Percentiles rank a stretch among this genome's conserved stretches.
Conservation (phyloP, 108 stramenopile genomes). For the Schizochytrium sp. region DNA sequence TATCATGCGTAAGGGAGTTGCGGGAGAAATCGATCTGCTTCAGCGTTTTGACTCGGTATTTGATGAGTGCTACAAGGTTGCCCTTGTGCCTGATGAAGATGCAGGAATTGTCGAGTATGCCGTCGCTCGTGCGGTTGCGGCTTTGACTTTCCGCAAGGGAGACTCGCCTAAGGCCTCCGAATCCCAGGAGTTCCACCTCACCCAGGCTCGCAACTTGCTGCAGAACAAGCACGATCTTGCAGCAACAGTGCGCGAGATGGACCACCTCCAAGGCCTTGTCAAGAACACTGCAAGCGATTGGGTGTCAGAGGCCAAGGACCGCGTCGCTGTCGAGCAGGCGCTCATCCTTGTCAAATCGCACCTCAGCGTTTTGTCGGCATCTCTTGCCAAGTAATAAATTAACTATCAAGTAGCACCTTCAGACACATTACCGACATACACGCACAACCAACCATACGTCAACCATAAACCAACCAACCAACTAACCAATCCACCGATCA, state of each 20-base stretch:
- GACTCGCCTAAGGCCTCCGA: slow-evolving; percentile 1
- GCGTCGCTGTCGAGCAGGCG: slow-evolving; percentile 53
- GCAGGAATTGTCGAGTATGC: slow-evolving; percentile 58
- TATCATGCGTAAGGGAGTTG: background rate
- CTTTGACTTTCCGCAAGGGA: slow-evolving; percentile 15
- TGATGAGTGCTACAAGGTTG: slow-evolving; percentile 50
- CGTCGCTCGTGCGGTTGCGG: slow-evolving; percentile 29
- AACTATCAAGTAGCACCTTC: too few species aligned
- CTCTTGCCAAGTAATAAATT: background rate
- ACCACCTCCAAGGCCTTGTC: slow-evolving; percentile 46
- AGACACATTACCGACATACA: too few species aligned
- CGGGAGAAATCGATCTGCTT: slow-evolving; percentile 28
- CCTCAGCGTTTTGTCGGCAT: slow-evolving; percentile 13
- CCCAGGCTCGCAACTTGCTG: slow-evolving; percentile 26
- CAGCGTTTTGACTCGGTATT: slow-evolving; percentile 56
- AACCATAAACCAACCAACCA: too few species aligned
- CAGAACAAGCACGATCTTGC: slow-evolving; percentile 43
- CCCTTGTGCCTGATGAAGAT: slow-evolving; percentile 47
- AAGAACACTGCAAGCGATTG: slow-evolving; percentile 55
- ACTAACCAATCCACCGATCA: too few species aligned
- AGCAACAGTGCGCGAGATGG: slow-evolving; percentile 49
- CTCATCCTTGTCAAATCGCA: slow-evolving; percentile 31
- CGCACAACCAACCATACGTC: too few species aligned
- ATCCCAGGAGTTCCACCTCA: slow-evolving; percentile 18
- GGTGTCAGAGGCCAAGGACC: slow-evolving; percentile 54